Conservation (phyloP, 805 yeast species). For the Saturnispora quitensis region DNA sequence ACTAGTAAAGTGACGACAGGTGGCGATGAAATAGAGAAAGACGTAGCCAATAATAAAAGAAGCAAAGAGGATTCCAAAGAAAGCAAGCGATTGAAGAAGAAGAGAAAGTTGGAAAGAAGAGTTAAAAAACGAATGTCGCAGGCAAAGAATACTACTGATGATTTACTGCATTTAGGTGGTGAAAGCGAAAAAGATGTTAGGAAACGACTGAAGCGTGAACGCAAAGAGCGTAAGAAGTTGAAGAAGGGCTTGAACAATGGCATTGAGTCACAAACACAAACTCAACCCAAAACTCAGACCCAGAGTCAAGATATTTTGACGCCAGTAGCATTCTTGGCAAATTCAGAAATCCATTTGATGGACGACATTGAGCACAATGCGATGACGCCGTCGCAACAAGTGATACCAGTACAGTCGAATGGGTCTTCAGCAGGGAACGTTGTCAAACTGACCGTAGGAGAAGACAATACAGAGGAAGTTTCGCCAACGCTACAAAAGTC, state of each 20-base stretch:
- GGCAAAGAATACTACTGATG: background rate
- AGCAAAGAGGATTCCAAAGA: background rate
- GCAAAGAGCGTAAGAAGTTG: constrained; percentile 2
- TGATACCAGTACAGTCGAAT: background rate
- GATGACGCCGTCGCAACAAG: background rate
- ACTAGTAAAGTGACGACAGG: constrained; percentile 1
- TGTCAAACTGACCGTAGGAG: background rate
- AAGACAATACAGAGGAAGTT: constrained; percentile 4
- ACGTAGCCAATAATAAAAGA: background rate
- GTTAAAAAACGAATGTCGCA: background rate
- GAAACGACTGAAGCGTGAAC: constrained; percentile 18
- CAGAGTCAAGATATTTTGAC: background rate
- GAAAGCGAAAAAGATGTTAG: constrained; percentile 14
- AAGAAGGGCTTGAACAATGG: constrained; percentile 15
- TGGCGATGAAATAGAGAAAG: background rate
- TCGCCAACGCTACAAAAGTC: constrained; percentile 8
- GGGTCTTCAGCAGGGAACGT: background rate
- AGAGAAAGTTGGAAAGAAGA: background rate
- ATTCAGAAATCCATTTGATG: background rate
- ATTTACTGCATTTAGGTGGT: constrained; percentile 17
- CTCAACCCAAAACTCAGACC: background rate
- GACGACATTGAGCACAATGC: background rate
- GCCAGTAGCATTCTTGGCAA: background rate
- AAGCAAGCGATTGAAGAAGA: constrained; percentile 1
- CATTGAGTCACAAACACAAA: constrained; percentile 2